Evolutionary conservation across 805 yeast species (phyloP).

Genomic region (Blastobotrys terrestris): DNA sequence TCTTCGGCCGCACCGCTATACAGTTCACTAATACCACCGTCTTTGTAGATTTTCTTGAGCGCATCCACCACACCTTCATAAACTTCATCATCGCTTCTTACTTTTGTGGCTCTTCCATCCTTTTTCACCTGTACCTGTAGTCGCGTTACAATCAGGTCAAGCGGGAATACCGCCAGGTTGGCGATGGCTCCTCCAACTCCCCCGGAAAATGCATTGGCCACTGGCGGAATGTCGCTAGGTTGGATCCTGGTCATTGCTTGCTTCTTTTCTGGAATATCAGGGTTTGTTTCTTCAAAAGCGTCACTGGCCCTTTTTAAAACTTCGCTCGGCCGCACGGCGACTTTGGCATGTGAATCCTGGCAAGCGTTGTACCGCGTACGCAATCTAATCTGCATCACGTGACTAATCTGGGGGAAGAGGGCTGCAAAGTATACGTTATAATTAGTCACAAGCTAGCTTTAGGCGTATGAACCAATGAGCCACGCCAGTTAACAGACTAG

Average conservation of each 20-base stretch:
- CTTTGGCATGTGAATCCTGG: too few relatives aligned
- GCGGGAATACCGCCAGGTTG: slow-evolving; percentile 25
- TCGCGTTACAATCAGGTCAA: slow-evolving; percentile 29
- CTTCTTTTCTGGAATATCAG: not conserved
- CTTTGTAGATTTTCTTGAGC: slow-evolving; percentile 56
- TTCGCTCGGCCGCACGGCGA: not conserved
- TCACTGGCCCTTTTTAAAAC: too few relatives aligned
- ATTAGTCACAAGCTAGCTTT: too few relatives aligned
- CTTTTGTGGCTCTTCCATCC: slow-evolving; percentile 1
- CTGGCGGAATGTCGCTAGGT: slow-evolving; percentile 25
- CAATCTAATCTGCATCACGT: too few relatives aligned
- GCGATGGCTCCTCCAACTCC: slow-evolving; percentile 32
- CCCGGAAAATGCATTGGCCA: slow-evolving; percentile 28
- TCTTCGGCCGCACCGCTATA: slow-evolving; percentile 69
- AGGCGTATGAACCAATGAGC: too few relatives aligned
- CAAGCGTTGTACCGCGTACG: too few relatives aligned
- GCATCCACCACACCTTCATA: slow-evolving; percentile 73
- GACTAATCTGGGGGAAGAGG: too few relatives aligned
- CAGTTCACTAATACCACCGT: slow-evolving; percentile 68
- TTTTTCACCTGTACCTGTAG: slow-evolving; percentile 27
- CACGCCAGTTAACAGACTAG: too few relatives aligned
- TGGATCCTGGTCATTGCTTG: slow-evolving; percentile 4
- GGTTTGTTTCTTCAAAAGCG: not conserved
- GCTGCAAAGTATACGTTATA: too few relatives aligned
- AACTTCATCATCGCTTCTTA: slow-evolving; percentile 19